Evolutionary conservation across 2,329 filamentous ascomycete species (phyloP), one percentile per base, ranked within the genome.

Genomic region (Aspergillus tamarii): DNA sequence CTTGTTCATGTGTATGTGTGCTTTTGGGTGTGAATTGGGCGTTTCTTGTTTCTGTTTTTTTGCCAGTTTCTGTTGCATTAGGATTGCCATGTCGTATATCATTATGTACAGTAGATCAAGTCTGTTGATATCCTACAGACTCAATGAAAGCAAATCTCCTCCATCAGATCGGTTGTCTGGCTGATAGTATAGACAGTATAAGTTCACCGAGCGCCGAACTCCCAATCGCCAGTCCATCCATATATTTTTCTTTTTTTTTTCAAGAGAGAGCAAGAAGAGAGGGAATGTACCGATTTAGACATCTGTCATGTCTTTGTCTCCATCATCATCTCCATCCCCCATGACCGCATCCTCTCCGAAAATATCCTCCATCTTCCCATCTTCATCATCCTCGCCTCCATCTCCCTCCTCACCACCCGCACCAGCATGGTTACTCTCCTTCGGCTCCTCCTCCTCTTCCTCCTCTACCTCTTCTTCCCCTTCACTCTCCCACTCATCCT

Each of bases 401-500:
- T 72, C 76, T 7, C 71, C 74, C n/a, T 71, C 75, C 41, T 72
- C 75, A 30, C 69, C 78, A 43, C 72, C 72, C 10, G 68, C 73
- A 50, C 72, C 74, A 26, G 52, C 32, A 19, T 16, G 32, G 19
- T 19, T 36, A 45, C 70, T 73, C 12, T 69, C 73, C 26, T 70
- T 73, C 39, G 71, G 69, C 48, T 67, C 69, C 32, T 59, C 69
- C 57, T 66, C 70, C 30, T 67, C 62, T 16, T 66, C 63, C n/a
- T 3, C 26, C 26, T 26, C 26, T 26, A 71, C 66, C 53, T 81
- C 81, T 66, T 82, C 81, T 60, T 84, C 83, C 0, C 78, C 82
- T 58, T 86, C 84, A 69, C 82, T 84, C 59, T 86, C 84, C 85
- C 84, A 87, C 70, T 86, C 84, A 63, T 87, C 84, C 72, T 82